Evolutionary conservation across 495 filamentous ascomycete species (phyloP).

Genomic region (Talaromyces liani): DNA sequence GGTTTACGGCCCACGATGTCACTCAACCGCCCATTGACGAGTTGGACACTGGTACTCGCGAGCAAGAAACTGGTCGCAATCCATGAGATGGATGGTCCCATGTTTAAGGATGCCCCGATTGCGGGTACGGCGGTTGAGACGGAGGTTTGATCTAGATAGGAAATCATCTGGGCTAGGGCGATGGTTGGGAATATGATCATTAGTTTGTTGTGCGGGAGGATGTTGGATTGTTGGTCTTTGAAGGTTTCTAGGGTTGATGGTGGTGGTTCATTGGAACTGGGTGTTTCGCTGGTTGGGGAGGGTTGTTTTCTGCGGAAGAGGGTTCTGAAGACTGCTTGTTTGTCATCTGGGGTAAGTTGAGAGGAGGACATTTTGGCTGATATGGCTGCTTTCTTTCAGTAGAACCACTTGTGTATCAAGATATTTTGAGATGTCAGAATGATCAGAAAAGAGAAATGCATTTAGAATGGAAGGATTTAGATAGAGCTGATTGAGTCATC

Average conservation of each 20-base stretch:
- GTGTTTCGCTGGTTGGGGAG: not conserved
- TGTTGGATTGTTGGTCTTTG: not conserved
- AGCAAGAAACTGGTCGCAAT: conserved; percentile 22
- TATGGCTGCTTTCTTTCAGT: not conserved
- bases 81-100: conserved; percentile 24
- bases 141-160: conserved; percentile 24
- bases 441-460: not conserved
- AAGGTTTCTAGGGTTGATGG: not conserved
- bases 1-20: conserved; percentile 31
- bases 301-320: not conserved
- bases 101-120: conserved; percentile 20
- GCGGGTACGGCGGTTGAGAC: conserved; percentile 26
- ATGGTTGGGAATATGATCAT: conserved; percentile 20
- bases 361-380: not conserved
- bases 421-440: not conserved
- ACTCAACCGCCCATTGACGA: conserved; percentile 25
- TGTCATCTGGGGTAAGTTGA: not conserved
- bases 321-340: not conserved
- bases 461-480: not conserved
- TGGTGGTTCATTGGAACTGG: not conserved
- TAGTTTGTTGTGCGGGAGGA: conserved; percentile 14
- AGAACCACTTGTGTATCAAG: not conserved
- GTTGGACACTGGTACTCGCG: conserved; percentile 23
- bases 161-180: conserved; percentile 19
- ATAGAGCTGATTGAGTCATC: not conserved